phyloP scores from a whole-genome alignment of 441 rosid genomes.

The Erodium trifolium region DNA sequence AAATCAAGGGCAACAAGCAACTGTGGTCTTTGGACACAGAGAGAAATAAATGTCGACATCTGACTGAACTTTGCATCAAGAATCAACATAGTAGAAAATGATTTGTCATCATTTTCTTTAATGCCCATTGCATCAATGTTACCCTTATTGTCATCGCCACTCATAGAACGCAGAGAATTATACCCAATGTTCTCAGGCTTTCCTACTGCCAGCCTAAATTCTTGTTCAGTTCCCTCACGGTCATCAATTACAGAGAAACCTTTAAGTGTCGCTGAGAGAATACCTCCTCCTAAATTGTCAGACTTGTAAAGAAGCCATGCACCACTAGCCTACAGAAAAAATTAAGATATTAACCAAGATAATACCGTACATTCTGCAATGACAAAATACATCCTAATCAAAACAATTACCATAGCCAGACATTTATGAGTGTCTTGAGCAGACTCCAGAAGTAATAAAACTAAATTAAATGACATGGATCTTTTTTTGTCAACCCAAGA shows the following conservation, averaged over 20 bases:
- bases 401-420: background rate
- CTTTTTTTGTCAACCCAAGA: too few species aligned
- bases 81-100: conserved; percentile 80
- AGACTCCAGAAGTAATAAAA: background rate
- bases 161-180: conserved; percentile 25
- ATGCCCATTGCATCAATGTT: conserved; percentile 26
- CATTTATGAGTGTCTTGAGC: background rate
- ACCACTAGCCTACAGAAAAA: conserved; percentile 49
- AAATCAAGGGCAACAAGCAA: conserved; percentile 96
- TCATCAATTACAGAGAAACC: conserved; percentile 81
- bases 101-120: conserved; percentile 33
- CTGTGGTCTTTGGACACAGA: conserved; percentile 86
- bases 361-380: background rate
- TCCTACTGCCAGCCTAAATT: conserved; percentile 76
- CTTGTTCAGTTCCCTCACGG: conserved; percentile 84
- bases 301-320: conserved; percentile 89
- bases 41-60: conserved; percentile 47
- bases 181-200: conserved; percentile 45
- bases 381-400: background rate
- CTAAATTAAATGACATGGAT: too few species aligned
- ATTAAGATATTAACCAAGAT: conserved; percentile 14
- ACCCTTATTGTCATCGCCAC: conserved; percentile 28
- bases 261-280: conserved; percentile 78
- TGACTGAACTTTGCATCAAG: conserved; percentile 84
- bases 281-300: conserved; percentile 55